Percentiles rank a stretch among this genome's conserved stretches.
phyloP scores from a whole-genome alignment of 305 asterid genomes.

The Solanum hybrid region DNA sequence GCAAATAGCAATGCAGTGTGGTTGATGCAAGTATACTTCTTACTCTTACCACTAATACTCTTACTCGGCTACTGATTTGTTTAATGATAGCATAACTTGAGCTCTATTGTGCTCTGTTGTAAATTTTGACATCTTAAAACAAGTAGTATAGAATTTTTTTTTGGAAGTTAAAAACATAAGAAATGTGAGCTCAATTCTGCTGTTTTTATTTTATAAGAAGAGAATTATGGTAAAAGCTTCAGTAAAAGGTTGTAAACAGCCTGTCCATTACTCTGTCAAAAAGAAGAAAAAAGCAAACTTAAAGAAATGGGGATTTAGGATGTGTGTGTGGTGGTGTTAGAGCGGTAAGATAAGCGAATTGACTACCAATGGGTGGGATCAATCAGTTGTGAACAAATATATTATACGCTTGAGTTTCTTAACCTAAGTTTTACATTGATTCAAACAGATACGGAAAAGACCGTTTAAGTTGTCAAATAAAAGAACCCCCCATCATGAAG shows the following conservation, averaged over 20 bases:
- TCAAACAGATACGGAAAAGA: background rate
- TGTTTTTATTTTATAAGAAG: background rate
- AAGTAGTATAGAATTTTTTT: background rate
- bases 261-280: background rate
- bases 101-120: background rate
- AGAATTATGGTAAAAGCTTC: background rate
- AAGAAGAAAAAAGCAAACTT: background rate
- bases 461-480: background rate
- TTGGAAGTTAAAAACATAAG: background rate
- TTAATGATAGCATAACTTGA: background rate
- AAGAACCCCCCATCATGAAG: background rate
- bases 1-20: slow-evolving; percentile 86
- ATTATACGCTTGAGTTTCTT: background rate
- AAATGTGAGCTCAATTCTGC: background rate
- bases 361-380: background rate
- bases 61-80: background rate
- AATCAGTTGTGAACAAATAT: background rate
- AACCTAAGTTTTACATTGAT: background rate
- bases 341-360: background rate
- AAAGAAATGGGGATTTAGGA: background rate
- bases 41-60: background rate
- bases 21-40: slow-evolving; percentile 83
- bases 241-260: background rate
- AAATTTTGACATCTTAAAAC: background rate
- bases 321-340: background rate